Base-by-base conservation (phyloP, 805 yeast genomes). In the Yamadazyma takamatsuzukensis region DNA sequence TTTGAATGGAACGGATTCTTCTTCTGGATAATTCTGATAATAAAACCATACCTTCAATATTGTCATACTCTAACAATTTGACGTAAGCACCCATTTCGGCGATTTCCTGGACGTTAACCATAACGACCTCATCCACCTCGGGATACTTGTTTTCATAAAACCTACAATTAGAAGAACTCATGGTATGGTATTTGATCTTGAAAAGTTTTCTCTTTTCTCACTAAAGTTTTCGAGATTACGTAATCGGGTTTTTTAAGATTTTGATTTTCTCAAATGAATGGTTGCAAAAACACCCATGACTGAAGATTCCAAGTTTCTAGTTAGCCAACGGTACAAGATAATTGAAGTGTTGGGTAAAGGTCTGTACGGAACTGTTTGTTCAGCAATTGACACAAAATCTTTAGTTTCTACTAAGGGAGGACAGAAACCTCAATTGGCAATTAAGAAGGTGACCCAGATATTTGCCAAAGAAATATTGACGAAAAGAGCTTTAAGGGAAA, bases 1-100 rank as follows among this genome's bases (percentile, higher is more conserved):
- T 93, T 67, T 93, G 98, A 56, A 93, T 93, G 33, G 97, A 87
- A 64, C 98, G 79, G 54, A 93, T 93, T 71, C 98, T 94, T 74
- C 98, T 87, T 77, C 98, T 85, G 22, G 97, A 89, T 49, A 93
- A 76, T 68, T 93, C 98, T 25, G 95, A 83, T 52, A 93, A 76
- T 46, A 93, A 72, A 37, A 93, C 95, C 98, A 93, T 93, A 54
- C 98, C 98, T 67, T 93, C 98, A 56, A 93, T 90, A 61, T 90
- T 93, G 67, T 93, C 97, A 58, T 93, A 93, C 66, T 93, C 98
- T 45, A 93, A 74, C 45, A 93, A 74, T 63, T 88, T 90, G 45
- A 93, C 95, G 61, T 93, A 93, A 10, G 98, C 98, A 39, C 98
- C 98, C 98, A 93, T 93, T 64, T 93, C 98, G 48, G 97, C 98